phyloP scores from a whole-genome alignment of 2,329 filamentous ascomycete species.

The Fusarium staphyleae region DNA sequence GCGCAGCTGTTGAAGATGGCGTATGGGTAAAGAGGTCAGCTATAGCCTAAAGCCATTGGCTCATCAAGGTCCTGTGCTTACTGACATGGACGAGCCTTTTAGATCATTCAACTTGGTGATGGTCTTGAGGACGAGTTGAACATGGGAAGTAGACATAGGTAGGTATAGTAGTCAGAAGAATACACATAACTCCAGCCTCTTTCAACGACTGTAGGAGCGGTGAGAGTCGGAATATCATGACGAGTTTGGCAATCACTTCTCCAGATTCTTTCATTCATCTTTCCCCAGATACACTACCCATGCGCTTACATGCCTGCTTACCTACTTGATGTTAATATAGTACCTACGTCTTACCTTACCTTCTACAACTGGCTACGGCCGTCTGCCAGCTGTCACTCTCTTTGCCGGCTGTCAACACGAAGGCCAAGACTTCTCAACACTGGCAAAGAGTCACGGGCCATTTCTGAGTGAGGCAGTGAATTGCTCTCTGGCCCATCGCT shows the following conservation, averaged over 20 bases:
- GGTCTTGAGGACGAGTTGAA: too few relatives aligned
- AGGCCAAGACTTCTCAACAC: background rate
- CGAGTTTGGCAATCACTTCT: too few relatives aligned
- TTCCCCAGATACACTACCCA: too few relatives aligned
- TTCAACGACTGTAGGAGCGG: too few relatives aligned
- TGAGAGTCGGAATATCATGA: too few relatives aligned
- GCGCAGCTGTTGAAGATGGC: background rate
- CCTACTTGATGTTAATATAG: background rate
- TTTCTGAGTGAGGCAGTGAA: background rate
- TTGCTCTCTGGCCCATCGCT: background rate
- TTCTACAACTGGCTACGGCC: background rate
- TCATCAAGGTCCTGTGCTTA: background rate
- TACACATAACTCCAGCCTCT: too few relatives aligned
- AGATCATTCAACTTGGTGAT: too few relatives aligned
- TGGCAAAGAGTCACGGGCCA: background rate
- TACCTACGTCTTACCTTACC: background rate
- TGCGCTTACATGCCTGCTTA: background rate
- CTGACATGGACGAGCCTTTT: background rate
- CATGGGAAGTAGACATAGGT: too few relatives aligned
- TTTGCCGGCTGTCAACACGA: background rate
- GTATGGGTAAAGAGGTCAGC: background rate
- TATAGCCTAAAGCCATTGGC: background rate
- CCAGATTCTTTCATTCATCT: too few relatives aligned
- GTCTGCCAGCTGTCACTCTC: slow-evolving; percentile 8
- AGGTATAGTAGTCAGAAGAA: too few relatives aligned